phyloP scores from a whole-genome alignment of 345 rosid species.

The Gossypium raimondii region DNA sequence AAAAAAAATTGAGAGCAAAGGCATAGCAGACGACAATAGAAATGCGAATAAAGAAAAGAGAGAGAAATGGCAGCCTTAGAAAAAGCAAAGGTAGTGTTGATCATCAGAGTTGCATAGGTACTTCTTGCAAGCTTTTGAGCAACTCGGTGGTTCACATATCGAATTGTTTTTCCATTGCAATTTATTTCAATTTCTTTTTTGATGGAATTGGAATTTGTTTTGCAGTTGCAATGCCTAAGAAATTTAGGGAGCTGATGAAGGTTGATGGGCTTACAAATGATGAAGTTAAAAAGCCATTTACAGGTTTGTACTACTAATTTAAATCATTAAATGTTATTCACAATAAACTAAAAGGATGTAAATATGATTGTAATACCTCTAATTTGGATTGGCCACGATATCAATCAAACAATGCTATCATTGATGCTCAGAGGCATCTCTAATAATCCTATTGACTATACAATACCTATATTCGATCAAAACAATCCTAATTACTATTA shows the following conservation, averaged over 20 bases:
- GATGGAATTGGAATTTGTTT: background rate
- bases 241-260: conserved; percentile 89
- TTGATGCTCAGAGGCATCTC: too few relatives aligned
- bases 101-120: conserved; percentile 89
- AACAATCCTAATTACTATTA: too few relatives aligned
- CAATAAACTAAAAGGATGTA: too few relatives aligned
- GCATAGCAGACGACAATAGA: background rate
- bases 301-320: conserved; percentile 44
- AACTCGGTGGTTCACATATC: conserved; percentile 93
- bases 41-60: conserved; percentile 32
- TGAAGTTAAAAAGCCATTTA: conserved; percentile 95
- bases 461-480: too few relatives aligned
- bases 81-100: conserved; percentile 89
- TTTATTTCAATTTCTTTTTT: too few relatives aligned
- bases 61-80: conserved; percentile 35
- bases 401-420: too few relatives aligned
- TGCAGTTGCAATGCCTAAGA: conserved; percentile 88
- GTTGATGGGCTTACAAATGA: conserved; percentile 93
- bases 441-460: too few relatives aligned
- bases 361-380: too few relatives aligned
- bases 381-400: too few relatives aligned
- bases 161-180: background rate
- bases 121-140: conserved; percentile 77
- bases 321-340: background rate
- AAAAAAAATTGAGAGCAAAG: conserved; percentile 24